phyloP scores from a whole-genome alignment of 2,329 filamentous ascomycete genomes.

The Colletotrichum sp. region DNA sequence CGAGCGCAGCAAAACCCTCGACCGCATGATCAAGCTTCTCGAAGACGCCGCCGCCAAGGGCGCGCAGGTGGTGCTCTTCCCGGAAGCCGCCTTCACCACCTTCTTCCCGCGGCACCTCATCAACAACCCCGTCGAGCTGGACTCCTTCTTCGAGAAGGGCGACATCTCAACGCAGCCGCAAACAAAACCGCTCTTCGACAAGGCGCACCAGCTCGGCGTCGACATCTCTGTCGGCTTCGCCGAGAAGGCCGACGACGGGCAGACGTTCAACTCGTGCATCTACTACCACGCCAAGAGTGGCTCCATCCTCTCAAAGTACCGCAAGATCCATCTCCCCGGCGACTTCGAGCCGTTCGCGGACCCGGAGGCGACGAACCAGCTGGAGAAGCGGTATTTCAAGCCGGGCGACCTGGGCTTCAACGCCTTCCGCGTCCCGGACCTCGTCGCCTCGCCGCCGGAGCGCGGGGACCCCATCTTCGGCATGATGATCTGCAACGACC shows the following conservation, averaged over 20 bases:
- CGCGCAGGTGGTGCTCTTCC: conserved; percentile 57
- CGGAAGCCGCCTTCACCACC: conserved; percentile 60
- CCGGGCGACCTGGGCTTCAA: conserved; percentile 58
- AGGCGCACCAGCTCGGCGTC: conserved; percentile 48
- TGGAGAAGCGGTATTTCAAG: conserved; percentile 61
- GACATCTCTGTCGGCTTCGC: conserved; percentile 60
- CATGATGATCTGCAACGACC: conserved; percentile 62
- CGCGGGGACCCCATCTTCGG: conserved; percentile 57
- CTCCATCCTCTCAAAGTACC: conserved; percentile 53
- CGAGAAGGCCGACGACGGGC: conserved; percentile 46
- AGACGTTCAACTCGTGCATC: conserved; percentile 51
- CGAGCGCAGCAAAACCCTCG: conserved; percentile 44
- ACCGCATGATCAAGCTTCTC: conserved; percentile 55
- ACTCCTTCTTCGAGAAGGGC: conserved; percentile 55
- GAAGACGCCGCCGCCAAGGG: conserved; percentile 46
- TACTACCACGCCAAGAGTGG: conserved; percentile 53
- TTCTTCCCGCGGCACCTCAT: conserved; percentile 61
- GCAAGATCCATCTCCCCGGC: conserved; percentile 61
- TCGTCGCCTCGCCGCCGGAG: conserved; percentile 42
- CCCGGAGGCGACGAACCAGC: conserved; percentile 54
- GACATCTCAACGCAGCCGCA: conserved; percentile 43
- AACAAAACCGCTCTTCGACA: conserved; percentile 52
- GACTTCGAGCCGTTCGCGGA: conserved; percentile 54
- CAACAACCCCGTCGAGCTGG: conserved; percentile 46
- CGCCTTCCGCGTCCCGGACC: conserved; percentile 54